These are phyloP conservation scores for Rhodomyrtus psidioides DNA, from an alignment of 441 rosid species.

Conservation along the genomic window DNA sequence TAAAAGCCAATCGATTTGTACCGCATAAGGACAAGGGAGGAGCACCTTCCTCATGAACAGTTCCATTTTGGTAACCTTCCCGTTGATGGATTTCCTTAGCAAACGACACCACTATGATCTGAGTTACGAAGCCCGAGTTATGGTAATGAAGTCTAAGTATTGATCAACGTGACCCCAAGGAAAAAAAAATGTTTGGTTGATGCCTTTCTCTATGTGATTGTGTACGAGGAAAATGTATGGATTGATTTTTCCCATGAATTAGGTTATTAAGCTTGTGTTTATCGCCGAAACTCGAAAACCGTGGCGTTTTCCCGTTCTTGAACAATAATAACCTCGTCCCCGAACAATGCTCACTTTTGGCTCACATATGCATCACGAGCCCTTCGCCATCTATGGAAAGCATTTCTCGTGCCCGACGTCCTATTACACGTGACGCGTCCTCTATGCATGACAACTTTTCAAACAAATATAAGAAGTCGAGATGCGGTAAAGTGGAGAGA, in stretches of 20 bases:
- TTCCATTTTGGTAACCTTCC: not conserved
- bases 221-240: not conserved
- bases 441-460: too few species aligned
- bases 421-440: too few species aligned
- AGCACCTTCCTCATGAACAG: not conserved
- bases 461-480: not conserved
- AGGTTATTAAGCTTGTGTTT: not conserved
- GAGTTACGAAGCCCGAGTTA: not conserved
- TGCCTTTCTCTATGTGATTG: not conserved
- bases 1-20: not conserved
- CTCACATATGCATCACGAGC: too few species aligned
- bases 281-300: not conserved
- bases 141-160: too few species aligned
- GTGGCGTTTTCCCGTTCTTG: not conserved
- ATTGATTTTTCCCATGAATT: not conserved
- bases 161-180: not conserved
- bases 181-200: not conserved
- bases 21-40: not conserved
- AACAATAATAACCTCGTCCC: too few species aligned
- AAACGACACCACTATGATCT: not conserved
- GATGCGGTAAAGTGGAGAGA: not conserved
- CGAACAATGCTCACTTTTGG: too few species aligned
- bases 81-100: not conserved
- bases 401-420: too few species aligned
- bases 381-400: too few species aligned